Base-by-base conservation (phyloP, 2,329 filamentous ascomycete genomes). In the Fusarium verticillioides region DNA sequence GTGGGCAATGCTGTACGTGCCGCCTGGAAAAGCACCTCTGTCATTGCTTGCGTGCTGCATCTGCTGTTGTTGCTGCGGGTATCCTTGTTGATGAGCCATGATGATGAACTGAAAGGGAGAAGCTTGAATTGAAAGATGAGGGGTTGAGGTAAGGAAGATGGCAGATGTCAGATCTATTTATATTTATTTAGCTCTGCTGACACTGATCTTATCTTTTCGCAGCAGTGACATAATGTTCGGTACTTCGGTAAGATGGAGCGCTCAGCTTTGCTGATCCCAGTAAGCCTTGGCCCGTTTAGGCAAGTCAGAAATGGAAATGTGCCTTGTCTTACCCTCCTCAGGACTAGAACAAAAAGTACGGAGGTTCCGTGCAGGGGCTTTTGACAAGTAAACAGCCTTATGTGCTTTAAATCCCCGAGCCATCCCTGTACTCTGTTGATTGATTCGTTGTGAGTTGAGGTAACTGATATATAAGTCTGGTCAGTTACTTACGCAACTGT, bases 21-120 rank as follows among this genome's bases (percentile, higher is more conserved):
- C 56, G 19, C 56, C 56, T 15, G 56, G 23, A 23, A 59, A 59
- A 3, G 30, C 32, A 13, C 42, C 56, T 11, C 34, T 36, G 23
- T 59, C 56, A 19, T 37, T 59, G 56, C 16, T 49, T 10, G 23
- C 0, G 0, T 7, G 21, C 0, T 49, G 30, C 23, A 30, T 37
- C 8, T 32, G 1, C 16, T 59, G 42, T 37, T 59, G 56, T 1
- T 28, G 42, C 23, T 50, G 56, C 2, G 13, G 9, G 32, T 59
- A 59, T 59, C 32, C 56, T 59, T 59, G 56, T 37, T 59, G 56
- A 9, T 59, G 21, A 23, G 56, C 36, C 56, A 59, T 59, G 19
- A 19, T 6, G 32, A 23, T 11, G 19, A 8, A 8, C 15, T 34
- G 32, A 34, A 34, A 34, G 2, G 32, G 7, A 34, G 32, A 34